Evolutionary conservation across 1,139 yeast species (phyloP).

Genomic region (Blastobotrys aristatus): DNA sequence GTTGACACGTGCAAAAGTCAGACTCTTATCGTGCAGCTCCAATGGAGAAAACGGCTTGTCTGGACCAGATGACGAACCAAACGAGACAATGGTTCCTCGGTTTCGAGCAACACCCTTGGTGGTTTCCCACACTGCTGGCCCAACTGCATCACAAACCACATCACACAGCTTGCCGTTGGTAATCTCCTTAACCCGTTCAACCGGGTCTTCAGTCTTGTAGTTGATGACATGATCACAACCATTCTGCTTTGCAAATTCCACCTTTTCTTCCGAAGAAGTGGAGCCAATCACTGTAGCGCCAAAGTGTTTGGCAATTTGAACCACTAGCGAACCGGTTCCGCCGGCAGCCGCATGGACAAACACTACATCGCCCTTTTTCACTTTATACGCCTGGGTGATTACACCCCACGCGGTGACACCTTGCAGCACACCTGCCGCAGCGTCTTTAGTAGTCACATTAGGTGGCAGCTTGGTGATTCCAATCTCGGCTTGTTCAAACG

Average conservation of each 20-base stretch:
- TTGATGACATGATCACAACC: conserved; percentile 78
- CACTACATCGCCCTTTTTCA: conserved; percentile 61
- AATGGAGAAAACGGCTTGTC: conserved; percentile 60
- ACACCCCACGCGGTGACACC: conserved; percentile 77
- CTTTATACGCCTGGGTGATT: conserved; percentile 57
- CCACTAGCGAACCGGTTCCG: conserved; percentile 72
- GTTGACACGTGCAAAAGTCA: conserved; percentile 61
- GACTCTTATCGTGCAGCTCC: conserved; percentile 54
- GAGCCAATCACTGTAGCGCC: conserved; percentile 84
- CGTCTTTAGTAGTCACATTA: conserved; percentile 44
- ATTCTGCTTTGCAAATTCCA: conserved; percentile 46
- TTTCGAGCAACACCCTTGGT: conserved; percentile 59
- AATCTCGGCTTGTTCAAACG: conserved; percentile 27
- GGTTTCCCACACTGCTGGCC: conserved; percentile 69
- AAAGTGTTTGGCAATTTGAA: conserved; percentile 53
- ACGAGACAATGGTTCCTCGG: conserved; percentile 71
- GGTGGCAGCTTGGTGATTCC: conserved; percentile 45
- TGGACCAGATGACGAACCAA: conserved; percentile 81
- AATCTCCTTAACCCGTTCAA: conserved; percentile 53
- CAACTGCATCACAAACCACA: conserved; percentile 75
- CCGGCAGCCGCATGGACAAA: conserved; percentile 93
- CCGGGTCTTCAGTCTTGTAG: conserved; percentile 53
- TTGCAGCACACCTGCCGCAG: conserved; percentile 61
- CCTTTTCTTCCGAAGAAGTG: conserved; percentile 63
- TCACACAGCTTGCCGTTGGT: conserved; percentile 69